Percentiles rank a stretch among this genome's conserved stretches.
phyloP scores from a whole-genome alignment of 371 early-diverging fungal genomes.

The Conidiobolus incongruus region DNA sequence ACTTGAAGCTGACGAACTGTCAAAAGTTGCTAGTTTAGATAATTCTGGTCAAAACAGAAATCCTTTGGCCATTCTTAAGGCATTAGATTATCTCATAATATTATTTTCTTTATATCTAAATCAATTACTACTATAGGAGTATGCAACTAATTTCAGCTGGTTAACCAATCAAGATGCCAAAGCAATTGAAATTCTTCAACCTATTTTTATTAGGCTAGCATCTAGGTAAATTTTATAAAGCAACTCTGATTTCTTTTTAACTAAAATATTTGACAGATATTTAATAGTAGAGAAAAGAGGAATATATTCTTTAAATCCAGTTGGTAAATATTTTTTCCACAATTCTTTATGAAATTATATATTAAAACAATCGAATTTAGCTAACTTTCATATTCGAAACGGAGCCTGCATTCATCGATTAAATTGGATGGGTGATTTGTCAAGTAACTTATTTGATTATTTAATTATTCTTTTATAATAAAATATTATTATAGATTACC shows the following conservation, averaged over 20 bases:
- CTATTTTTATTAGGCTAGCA: slow-evolving; percentile 37
- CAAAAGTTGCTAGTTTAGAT: not conserved
- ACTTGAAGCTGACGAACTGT: not conserved
- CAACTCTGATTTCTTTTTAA: slow-evolving; percentile 7
- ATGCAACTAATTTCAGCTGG: not conserved
- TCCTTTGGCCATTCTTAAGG: not conserved
- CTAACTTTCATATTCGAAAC: slow-evolving; percentile 75
- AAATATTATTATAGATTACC: slow-evolving; percentile 16
- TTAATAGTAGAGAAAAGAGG: slow-evolving; percentile 32
- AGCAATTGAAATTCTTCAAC: slow-evolving; percentile 16
- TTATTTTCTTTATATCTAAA: not conserved
- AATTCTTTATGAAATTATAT: not conserved
- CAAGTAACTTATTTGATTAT: slow-evolving; percentile 9
- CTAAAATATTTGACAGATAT: slow-evolving; percentile 14
- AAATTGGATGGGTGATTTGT: slow-evolving; percentile 64
- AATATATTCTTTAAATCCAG: slow-evolving; percentile 46
- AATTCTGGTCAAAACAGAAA: not conserved
- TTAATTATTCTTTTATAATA: not conserved
- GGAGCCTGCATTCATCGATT: slow-evolving; percentile 62
- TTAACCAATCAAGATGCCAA: slow-evolving; percentile 8
- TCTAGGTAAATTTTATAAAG: slow-evolving; percentile 32
- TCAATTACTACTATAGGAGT: not conserved
- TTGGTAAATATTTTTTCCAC: slow-evolving; percentile 17
- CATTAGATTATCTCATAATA: not conserved
- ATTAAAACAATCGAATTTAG: slow-evolving; percentile 5